Evolutionary conservation across 2,329 filamentous ascomycete genomes (phyloP), one percentile per base, ranked within the genome.

Genomic region (Emmonsiellopsis sp.): DNA sequence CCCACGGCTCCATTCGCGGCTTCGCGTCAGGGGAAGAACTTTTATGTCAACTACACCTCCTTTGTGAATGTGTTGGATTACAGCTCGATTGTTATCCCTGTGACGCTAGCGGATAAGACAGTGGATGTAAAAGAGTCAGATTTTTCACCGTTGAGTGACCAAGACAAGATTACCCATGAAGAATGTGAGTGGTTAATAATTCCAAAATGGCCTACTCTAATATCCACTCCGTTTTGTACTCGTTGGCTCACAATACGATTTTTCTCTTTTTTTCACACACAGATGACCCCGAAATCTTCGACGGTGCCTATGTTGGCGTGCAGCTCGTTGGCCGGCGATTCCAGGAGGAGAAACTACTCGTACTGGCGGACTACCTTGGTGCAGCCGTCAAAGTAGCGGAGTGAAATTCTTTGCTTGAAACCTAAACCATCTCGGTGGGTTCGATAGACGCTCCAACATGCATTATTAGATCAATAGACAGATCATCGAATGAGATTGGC

Each of bases 41-140:
- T 68, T 13, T 72, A 76, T 57, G 68, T 73, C 53, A 75, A 70
- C 44, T 78, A 77, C 55, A 69, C 67, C 1, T 59, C 60, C 1
- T 73, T 70, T 10, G 70, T 81, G 44, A 84, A 84, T 58, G 47
- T 80, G 15, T 58, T 83, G 15, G 80, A 84, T 60, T 83, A 83
- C 54, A 79, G 75, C 1, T 70, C 69, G 34, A 74, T 76, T 0
- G 72, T 78, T 1, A 70, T 84, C 15, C 81, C 81, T 0, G 77
- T 83, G 1, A 82, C 79, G 0, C 73, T 65, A 43, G 78, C 74
- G 0, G 74, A 83, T 54, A 77, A 78, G 60, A 62, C 51, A 0
- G 50, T 81, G 4, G 81, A 84, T 61, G 59, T 66, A 11, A 66
- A 74, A 38, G 35, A 58, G 2, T 60, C 59, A 0, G 51, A 58